Evolutionary conservation across 2,329 filamentous ascomycete species (phyloP), one percentile per base, ranked within the genome.

Genomic region (Aspergillus aculeatinus): DNA sequence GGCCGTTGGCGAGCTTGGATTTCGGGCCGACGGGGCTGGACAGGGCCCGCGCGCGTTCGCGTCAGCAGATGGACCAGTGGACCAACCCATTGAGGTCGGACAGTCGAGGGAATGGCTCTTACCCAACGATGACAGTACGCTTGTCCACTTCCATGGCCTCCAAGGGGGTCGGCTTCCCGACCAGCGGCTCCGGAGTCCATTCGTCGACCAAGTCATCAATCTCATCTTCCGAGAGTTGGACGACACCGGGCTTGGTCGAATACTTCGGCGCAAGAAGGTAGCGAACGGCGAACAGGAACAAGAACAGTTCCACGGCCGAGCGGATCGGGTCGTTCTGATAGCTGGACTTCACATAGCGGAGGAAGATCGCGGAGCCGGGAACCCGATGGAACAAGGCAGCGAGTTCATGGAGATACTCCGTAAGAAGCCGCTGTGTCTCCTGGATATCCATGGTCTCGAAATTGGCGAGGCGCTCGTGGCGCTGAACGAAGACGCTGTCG

Each of bases 261-360:
- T 99, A 99, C 56, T 91, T 92, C 0, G 94, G 93, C 63, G 92
- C 89, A 63, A 98, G 83, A 57, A 99, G 83, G 76, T 99, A 99
- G 64, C 93, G 87, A 60, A 99, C 89, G 64, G 96, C 96, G 80
- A 99, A 99, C 57, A 99, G 86, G 68, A 99, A 91, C 61, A 99
- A 83, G 66, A 98, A 88, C 54, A 99, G 82, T 79, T 99, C 95
- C 67, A 99, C 91, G 44, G 91, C 92, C 55, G 92, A 96, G 57
- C 96, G 89, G 59, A 98, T 87, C 10, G 95, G 95, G 71, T 99
- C 95, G 74, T 99, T 90, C 80, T 99, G 95, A 81, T 99, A 98
- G 75, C 92, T 96, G 60, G 92, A 96, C 76, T 91, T 91, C 74
- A 99, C 92, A 79, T 99, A 99, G 64, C 95, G 91, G 68, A 96